Evolutionary conservation across 1,284 basidiomycete species (phyloP).

Genomic region (Cutaneotrichosporon sp.): DNA sequence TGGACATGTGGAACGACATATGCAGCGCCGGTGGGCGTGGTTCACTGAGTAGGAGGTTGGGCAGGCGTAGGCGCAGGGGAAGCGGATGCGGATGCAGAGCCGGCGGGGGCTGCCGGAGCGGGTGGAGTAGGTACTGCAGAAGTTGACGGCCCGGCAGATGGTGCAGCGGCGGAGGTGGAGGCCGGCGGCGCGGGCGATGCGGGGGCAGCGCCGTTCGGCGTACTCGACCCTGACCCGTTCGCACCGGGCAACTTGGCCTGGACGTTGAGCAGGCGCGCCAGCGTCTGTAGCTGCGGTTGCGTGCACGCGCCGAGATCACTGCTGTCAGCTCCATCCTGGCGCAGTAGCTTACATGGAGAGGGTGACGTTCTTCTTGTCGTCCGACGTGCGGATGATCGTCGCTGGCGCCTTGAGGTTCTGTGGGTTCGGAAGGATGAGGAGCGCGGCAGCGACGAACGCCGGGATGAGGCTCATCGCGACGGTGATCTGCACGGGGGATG

Average conservation of each 20-base stretch:
- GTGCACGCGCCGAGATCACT: slow-evolving; percentile 34
- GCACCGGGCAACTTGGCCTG: slow-evolving; percentile 21
- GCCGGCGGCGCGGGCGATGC: too few species aligned
- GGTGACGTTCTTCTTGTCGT: slow-evolving; percentile 40
- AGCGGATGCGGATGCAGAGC: background rate
- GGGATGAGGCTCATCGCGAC: slow-evolving; percentile 21
- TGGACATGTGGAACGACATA: background rate
- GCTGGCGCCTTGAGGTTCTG: slow-evolving; percentile 33
- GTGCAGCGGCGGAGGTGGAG: too few species aligned
- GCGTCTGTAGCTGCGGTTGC: slow-evolving; percentile 33
- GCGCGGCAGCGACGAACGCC: slow-evolving; percentile 17
- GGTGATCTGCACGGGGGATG: slow-evolving; percentile 23
- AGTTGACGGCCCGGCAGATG: too few species aligned
- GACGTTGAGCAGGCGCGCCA: slow-evolving; percentile 42
- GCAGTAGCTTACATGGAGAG: slow-evolving; percentile 35
- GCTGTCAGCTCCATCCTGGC: slow-evolving; percentile 3
- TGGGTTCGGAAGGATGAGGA: slow-evolving; percentile 28
- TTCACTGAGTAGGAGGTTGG: background rate
- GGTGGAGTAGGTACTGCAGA: background rate
- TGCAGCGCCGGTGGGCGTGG: background rate
- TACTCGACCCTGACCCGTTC: background rate
- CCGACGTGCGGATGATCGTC: slow-evolving; percentile 33
- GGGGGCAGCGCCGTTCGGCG: background rate
- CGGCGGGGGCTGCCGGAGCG: background rate
- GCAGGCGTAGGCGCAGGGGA: background rate